Evolutionary conservation across 1,284 basidiomycete genomes (phyloP).

Genomic region (Takashimella koratensis): DNA sequence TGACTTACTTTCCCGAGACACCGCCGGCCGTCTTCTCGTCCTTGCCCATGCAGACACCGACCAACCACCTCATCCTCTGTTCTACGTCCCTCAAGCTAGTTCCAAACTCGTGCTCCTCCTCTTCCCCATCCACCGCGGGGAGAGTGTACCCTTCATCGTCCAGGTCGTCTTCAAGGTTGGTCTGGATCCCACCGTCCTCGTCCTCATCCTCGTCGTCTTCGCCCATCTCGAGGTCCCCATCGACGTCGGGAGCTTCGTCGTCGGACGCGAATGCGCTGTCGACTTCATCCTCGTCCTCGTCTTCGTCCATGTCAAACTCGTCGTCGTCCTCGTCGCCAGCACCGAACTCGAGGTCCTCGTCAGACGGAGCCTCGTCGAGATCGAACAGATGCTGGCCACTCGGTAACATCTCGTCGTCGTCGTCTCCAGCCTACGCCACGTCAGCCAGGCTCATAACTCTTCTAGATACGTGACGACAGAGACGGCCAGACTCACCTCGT

Average conservation of each 20-base stretch:
- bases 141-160: conserved; percentile 70
- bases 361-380: conserved; percentile 44
- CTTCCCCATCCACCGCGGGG: conserved; percentile 74
- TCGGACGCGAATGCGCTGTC: conserved; percentile 45
- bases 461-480: too few relatives aligned
- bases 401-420: conserved; percentile 42
- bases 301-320: conserved; percentile 49
- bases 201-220: conserved; percentile 41
- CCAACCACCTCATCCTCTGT: conserved; percentile 81
- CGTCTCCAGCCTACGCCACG: conserved; percentile 32
- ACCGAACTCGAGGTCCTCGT: conserved; percentile 35
- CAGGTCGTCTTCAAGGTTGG: conserved; percentile 55
- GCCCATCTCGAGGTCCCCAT: conserved; percentile 14
- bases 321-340: conserved; percentile 50
- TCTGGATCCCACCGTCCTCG: conserved; percentile 49
- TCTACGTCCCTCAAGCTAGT: conserved; percentile 79
- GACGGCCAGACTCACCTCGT: conserved; percentile 42
- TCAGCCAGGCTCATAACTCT: neutral
- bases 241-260: conserved; percentile 42
- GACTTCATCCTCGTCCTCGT: conserved; percentile 56
- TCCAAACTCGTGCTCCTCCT: conserved; percentile 66
- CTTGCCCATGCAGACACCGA: conserved; percentile 71
- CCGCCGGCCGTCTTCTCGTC: conserved; percentile 58
- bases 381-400: conserved; percentile 47
- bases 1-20: conserved; percentile 61